Base-by-base conservation (phyloP, 2,329 filamentous ascomycete species). In the Dactylellina cionopaga region DNA sequence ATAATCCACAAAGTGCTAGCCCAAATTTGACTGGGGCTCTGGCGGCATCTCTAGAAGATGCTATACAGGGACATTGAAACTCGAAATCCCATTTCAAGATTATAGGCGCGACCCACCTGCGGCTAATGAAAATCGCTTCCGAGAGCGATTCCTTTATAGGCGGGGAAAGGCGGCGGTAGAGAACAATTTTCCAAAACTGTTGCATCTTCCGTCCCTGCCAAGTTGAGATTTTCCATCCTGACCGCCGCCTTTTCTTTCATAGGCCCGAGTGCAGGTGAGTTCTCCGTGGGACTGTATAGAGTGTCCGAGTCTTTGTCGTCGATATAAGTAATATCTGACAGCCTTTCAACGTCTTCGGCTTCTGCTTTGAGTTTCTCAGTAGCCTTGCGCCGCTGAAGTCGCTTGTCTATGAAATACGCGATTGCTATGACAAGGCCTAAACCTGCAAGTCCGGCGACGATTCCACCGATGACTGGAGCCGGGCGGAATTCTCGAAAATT, bases 101-200 rank as follows among this genome's bases (percentile, higher is more conserved):
- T n/a, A n/a, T n/a, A n/a, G n/a, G n/a, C n/a, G n/a, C n/a, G n/a
- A n/a, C n/a, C n/a, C n/a, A n/a, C n/a, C n/a, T n/a, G n/a, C n/a
- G n/a, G n/a, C n/a, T n/a, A n/a, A n/a, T n/a, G n/a, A n/a, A n/a
- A n/a, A n/a, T n/a, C n/a, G n/a, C n/a, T n/a, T n/a, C n/a, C 52
- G 13, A 54, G 15, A 1, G 46, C 37, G 11, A 63, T 33, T n/a
- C 60, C 44, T 15, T 51, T 15, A n/a, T 70, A 70, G 31, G 33
- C 22, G 13, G 65, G 65, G 31, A 70, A 70, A 6, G 65, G 65
- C 33, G 65, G 65, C 35, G 65, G 65, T 17, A 60, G 65, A 43
- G 31, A n/a, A 1, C 33, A 11, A 5, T 35, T 37, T 24, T 46
- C 31, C 33, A 46, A 19, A 22, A 15, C 29, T 25, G 15, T 4